Evolutionary conservation across 1,139 yeast genomes (phyloP).

Genomic region (Hemisphaericaspora subhashii): DNA sequence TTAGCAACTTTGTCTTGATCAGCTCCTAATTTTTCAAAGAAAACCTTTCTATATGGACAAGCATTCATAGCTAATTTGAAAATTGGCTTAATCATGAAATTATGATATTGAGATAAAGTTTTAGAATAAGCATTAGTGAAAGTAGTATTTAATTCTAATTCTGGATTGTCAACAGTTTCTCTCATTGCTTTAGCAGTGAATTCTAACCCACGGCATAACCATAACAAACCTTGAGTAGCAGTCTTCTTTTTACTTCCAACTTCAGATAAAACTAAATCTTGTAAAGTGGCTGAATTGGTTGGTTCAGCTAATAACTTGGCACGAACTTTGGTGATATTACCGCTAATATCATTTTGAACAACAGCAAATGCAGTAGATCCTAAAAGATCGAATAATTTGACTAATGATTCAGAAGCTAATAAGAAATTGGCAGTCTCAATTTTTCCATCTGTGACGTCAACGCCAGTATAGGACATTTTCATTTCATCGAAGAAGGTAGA

Average conservation of each 20-base stretch:
- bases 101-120: constrained; percentile 80
- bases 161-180: constrained; percentile 65
- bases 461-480: constrained; percentile 74
- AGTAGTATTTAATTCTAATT: constrained; percentile 66
- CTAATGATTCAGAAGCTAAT: constrained; percentile 82
- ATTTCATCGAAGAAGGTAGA: constrained; percentile 78
- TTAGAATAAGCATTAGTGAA: constrained; percentile 81
- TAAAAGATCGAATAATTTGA: constrained; percentile 76
- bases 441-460: constrained; percentile 61
- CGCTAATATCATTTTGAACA: constrained; percentile 87
- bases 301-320: constrained; percentile 68
- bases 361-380: constrained; percentile 85
- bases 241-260: constrained; percentile 65
- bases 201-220: constrained; percentile 84
- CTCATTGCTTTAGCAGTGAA: constrained; percentile 89
- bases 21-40: constrained; percentile 75
- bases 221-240: constrained; percentile 88
- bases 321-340: constrained; percentile 77
- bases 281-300: constrained; percentile 62
- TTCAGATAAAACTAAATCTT: constrained; percentile 73
- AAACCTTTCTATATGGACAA: constrained; percentile 88
- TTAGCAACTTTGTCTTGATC: constrained; percentile 64
- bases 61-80: constrained; percentile 95
- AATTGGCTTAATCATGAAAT: constrained; percentile 78
- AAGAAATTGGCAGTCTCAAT: constrained; percentile 74